phyloP scores from a whole-genome alignment of 2,329 filamentous ascomycete genomes.

The Cladosporium sp. region DNA sequence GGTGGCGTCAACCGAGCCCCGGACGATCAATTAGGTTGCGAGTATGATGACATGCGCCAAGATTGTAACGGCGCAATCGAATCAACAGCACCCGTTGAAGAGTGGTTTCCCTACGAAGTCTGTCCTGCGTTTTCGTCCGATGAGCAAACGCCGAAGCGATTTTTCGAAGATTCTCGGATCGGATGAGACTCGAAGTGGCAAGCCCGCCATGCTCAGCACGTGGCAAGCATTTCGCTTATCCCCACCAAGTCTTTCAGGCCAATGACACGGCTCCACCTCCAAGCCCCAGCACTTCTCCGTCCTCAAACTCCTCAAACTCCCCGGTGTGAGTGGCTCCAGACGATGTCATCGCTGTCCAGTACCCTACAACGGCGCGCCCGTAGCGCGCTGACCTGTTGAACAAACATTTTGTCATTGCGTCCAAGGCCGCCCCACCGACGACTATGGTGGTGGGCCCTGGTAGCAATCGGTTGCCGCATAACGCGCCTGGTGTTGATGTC shows the following conservation, averaged over 20 bases:
- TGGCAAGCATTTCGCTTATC: constrained; percentile 22
- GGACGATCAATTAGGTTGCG: constrained; percentile 11
- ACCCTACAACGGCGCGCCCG: constrained; percentile 15
- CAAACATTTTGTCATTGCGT: constrained; percentile 19
- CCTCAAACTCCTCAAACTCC: constrained; percentile 21
- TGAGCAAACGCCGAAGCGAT: constrained; percentile 17
- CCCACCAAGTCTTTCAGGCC: constrained; percentile 17
- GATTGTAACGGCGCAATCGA: constrained; percentile 7
- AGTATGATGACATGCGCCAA: constrained; percentile 18
- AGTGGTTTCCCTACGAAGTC: constrained; percentile 13
- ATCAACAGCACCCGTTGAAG: constrained; percentile 9
- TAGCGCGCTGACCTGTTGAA: constrained; percentile 10
- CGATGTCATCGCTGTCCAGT: constrained; percentile 19
- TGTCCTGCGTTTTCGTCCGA: constrained; percentile 19
- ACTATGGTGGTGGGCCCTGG: constrained; percentile 15
- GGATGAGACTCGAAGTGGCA: constrained; percentile 13
- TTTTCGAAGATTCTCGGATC: not conserved
- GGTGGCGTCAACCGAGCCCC: constrained; percentile 14
- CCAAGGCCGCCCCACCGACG: constrained; percentile 4
- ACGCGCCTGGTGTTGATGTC: constrained; percentile 18
- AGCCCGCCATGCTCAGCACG: constrained; percentile 12
- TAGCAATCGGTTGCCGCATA: constrained; percentile 19
- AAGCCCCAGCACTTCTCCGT: constrained; percentile 15
- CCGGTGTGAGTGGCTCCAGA: constrained; percentile 21
- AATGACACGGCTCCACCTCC: constrained; percentile 14